These are phyloP conservation scores for Tylopilus felleus DNA, from an alignment of 768 basidiomycete genomes.

Conservation along the genomic window DNA sequence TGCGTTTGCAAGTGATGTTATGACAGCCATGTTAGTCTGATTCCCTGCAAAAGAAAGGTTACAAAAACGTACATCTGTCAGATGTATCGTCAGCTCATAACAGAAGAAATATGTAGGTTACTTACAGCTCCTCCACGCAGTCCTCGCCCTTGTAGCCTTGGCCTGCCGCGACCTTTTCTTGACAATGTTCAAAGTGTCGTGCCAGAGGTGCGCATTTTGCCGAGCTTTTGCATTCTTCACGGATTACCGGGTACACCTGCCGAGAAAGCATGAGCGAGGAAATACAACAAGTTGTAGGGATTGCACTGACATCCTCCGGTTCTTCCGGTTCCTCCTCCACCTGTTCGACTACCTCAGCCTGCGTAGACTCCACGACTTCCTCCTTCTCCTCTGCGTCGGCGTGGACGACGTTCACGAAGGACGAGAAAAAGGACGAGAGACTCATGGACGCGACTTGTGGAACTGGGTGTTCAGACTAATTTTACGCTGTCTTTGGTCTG, in stretches of 20 bases:
- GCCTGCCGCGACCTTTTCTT: constrained; percentile 80
- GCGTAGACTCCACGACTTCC: constrained; percentile 32
- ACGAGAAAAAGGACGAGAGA: constrained; percentile 44
- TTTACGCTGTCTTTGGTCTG: constrained; percentile 9
- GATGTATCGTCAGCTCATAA: neutral
- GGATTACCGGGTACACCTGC: constrained; percentile 66
- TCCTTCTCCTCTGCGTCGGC: constrained; percentile 38
- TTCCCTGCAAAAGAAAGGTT: neutral
- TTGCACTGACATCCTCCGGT: constrained; percentile 74
- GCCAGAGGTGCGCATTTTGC: constrained; percentile 63
- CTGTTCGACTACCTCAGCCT: constrained; percentile 41
- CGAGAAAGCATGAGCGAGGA: neutral
- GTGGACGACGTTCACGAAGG: constrained; percentile 39
- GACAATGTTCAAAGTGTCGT: constrained; percentile 87
- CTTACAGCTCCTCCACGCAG: constrained; percentile 87
- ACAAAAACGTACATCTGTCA: constrained; percentile 25
- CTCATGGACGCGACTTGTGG: constrained; percentile 30
- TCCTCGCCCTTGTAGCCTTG: constrained; percentile 88
- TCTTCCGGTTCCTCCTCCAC: constrained; percentile 48
- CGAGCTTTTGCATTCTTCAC: constrained; percentile 71
- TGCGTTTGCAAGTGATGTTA: neutral
- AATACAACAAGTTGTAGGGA: neutral
- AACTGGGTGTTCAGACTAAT: constrained; percentile 4
- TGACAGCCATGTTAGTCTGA: constrained; percentile 9
- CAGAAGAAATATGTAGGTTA: constrained; percentile 12